Base-by-base conservation (phyloP, 306 rosid species). In the Rosa persica region DNA sequence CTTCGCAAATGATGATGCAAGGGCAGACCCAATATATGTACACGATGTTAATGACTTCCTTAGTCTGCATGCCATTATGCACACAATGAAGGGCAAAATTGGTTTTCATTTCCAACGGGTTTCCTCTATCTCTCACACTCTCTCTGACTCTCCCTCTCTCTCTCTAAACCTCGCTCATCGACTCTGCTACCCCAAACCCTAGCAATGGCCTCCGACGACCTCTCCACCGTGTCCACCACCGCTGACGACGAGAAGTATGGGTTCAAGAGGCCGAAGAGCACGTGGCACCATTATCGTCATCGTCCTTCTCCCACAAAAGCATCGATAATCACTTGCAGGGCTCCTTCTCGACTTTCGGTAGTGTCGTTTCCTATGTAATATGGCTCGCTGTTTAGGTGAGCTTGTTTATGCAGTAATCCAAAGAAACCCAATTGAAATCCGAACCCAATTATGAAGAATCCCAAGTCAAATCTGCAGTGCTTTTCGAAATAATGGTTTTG, bases 211-310 rank as follows among this genome's bases (percentile, higher is more conserved):
- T 86, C 93, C 69, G 89, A 76, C 0, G 70, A 75, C 66, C 58
- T 71, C 58, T 54, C 83, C 10, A 19, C 75, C 43, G 3, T 69
- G 0, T 23, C 79, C 8, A 58, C 76, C 40, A 90, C 77, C 11
- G 70, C 76, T 30, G 93, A 81, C 8, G 92, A 83, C 13, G 86
- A 86, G 11, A 90, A 89, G 70, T 77, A 75, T 79, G 97, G 97
- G 5, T 94, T 94, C 86, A 78, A 78, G 22, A 87, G 98, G 16
- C 88, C 90, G 52, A 97, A 94, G 87, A 40, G 0, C 77, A 75
- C 73, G 22, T 57, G 66, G 69, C 65, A 2, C 9, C 72, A 15
- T 20, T 34, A 5, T 12, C 62, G 12, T n/a, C 62, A 20, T n/a
- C 27, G 27, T 55, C 62, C 12, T 55, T 27, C 62, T 55, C 62